Evolutionary conservation across 495 filamentous ascomycete species (phyloP).

Genomic region (Amniculicola lignicola): DNA sequence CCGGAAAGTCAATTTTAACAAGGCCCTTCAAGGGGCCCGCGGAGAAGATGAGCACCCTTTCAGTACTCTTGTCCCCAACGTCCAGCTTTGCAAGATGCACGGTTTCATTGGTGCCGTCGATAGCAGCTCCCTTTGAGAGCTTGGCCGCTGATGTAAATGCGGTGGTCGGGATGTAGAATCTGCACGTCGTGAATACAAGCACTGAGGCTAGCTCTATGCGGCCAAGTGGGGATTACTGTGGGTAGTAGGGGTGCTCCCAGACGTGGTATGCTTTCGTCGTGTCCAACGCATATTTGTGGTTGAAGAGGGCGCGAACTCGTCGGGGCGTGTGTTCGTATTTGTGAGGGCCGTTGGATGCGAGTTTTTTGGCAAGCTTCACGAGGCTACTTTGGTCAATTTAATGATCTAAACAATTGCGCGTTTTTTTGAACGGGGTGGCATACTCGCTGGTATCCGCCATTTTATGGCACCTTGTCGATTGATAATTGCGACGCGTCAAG

Average conservation of each 20-base stretch:
- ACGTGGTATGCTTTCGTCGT: constrained; percentile 43
- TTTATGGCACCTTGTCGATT: not conserved
- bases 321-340: constrained; percentile 43
- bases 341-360: constrained; percentile 43
- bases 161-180: constrained; percentile 24
- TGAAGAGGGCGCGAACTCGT: constrained; percentile 42
- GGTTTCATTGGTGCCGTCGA: constrained; percentile 11
- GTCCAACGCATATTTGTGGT: constrained; percentile 41
- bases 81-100: constrained; percentile 16
- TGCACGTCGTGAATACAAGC: not conserved
- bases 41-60: constrained; percentile 11
- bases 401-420: not conserved
- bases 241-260: constrained; percentile 46
- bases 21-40: constrained; percentile 11
- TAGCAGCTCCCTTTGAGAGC: constrained; percentile 1
- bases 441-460: constrained; percentile 17
- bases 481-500: not conserved
- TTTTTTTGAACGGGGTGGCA: not conserved
- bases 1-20: constrained; percentile 24
- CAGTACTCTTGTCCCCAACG: constrained; percentile 15
- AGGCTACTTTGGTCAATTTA: constrained; percentile 31
- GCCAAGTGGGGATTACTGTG: constrained; percentile 33
- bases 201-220: not conserved
- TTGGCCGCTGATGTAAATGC: constrained; percentile 15
- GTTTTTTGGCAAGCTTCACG: constrained; percentile 41